Percentiles rank a stretch among this genome's conserved stretches.
Evolutionary conservation across 2,329 filamentous ascomycete species (phyloP).

Genomic region (Helicocarpus griseus): DNA sequence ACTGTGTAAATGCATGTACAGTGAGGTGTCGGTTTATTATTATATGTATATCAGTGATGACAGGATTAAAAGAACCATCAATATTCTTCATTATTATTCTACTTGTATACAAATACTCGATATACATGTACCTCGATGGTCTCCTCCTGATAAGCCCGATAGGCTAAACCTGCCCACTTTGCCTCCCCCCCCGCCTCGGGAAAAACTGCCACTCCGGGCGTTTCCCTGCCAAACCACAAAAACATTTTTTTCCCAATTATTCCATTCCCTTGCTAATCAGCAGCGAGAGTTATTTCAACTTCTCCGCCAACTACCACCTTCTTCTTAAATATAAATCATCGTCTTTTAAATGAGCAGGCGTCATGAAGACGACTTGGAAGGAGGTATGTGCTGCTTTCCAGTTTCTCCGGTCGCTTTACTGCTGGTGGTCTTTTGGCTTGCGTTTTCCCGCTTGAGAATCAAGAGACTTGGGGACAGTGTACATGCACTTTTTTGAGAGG

Average conservation of each 20-base stretch:
- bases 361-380: constrained; percentile 53
- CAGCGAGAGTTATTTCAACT: too few species aligned
- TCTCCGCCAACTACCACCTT: constrained; percentile 9
- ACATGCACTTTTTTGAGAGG: not conserved
- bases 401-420: constrained; percentile 21
- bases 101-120: not conserved
- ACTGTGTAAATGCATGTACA: too few species aligned
- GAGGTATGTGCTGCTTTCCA: constrained; percentile 31
- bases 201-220: constrained; percentile 15
- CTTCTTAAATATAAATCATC: constrained; percentile 9
- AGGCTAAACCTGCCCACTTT: constrained; percentile 7
- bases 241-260: constrained; percentile 6
- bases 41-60: not conserved
- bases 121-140: not conserved
- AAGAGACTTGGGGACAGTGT: too few species aligned
- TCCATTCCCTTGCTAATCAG: too few species aligned
- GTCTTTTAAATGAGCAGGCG: constrained; percentile 17
- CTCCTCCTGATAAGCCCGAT: constrained; percentile 1
- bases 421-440: constrained; percentile 9
- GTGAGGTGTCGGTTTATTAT: not conserved
- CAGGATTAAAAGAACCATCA: not conserved
- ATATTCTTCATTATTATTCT: too few species aligned
- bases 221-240: constrained; percentile 7
- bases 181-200: constrained; percentile 13
- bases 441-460: too few species aligned